Evolutionary conservation across 495 filamentous ascomycete species (phyloP), one percentile per base, ranked within the genome.

Genomic region (Trichoderma gamsii): DNA sequence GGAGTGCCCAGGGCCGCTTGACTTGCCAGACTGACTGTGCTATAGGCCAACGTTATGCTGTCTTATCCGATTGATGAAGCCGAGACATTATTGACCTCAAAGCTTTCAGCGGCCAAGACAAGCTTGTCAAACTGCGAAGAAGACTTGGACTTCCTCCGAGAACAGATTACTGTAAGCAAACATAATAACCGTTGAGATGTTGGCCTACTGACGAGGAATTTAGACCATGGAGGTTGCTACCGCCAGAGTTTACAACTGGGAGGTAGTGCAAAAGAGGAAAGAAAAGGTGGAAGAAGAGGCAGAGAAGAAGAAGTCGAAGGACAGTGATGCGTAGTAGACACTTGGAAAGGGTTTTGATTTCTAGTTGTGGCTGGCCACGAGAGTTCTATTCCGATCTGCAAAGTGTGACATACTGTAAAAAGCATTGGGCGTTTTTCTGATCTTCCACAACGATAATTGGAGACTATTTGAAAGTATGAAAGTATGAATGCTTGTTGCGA

Each of bases 231-330:
- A 99, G 78, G 95, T 99, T 49, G 95, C 95, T 15, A 93, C 92
- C 21, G 95, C 95, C 25, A 83, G 96, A 67, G 91, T 99, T n/a
- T 99, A 98, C 77, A 99, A 99, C 76, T 97, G 94, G 92, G 95
- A 99, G 74, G 91, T 99, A 8, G 91, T 91, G 43, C 88, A 96
- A 83, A 91, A 94, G 78, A 81, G 95, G 69, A 97, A 96, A 84
- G 94, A 97, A 68, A 94, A 91, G 76, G 84, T 83, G 21, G 89
- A 90, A 9, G 87, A 88, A 70, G 86, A 74, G 78, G 78, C 16
- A 79, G 77, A 66, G 73, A 72, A 27, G 67, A 69, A 9, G 72
- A 76, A 68, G 43, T 12, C 13, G 32, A 68, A 68, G n/a, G 66
- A 63, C n/a, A 63, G 21, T 23, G 9, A 12, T 61, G 56, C 56